Base-by-base conservation (phyloP, 805 yeast species). In the Cyberlindnera meyerae region DNA sequence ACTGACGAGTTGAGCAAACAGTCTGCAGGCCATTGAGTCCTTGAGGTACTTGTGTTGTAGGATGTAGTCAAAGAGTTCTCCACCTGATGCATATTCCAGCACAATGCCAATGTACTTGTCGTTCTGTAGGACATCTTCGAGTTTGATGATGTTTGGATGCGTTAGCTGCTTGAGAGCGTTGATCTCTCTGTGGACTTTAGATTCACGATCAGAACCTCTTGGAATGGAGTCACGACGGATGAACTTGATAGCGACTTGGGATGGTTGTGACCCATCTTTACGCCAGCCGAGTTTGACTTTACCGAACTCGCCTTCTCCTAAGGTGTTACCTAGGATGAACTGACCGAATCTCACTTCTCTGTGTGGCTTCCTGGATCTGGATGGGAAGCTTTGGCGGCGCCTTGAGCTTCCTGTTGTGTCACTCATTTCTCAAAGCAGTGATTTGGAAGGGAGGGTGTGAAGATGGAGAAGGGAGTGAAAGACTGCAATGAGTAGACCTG, bases 271-370 rank as follows among this genome's bases (percentile, higher is more conserved):
- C 14, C 87, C 88, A 51, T 79, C 89, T 57, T 84, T 85, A 42
- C 95, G 71, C 97, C 97, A 90, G 11, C 97, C 97, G 16, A 93
- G 68, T 58, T 90, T 93, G 40, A 93, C 98, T 61, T 93, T 90
- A 41, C 98, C 98, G 61, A 93, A 93, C 57, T 93, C 98, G 33
- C 98, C 98, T 63, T 93, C 96, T 24, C 98, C 98, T 11, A 93
- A 65, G 1, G 98, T 90, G 11, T 95, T 80, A 3, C 97, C 98
- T 7, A 93, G 70, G 16, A 85, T 75, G 54, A 89, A 93, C 11
- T 85, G 79, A 18, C 98, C 98, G 57, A 93, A 89, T 27, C 95
- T 73, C 15, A 82, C 80, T 55, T 82, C 88, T 45, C 82, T 68
- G 44, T 74, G 77, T 4, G 63, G 51, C 24, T 70, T 53, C 40